A percentile compares a stretch with the other conserved stretches of the same genome.
Evolutionary conservation across 2,329 filamentous ascomycete genomes (phyloP).

Genomic region (Curvularia sp.): DNA sequence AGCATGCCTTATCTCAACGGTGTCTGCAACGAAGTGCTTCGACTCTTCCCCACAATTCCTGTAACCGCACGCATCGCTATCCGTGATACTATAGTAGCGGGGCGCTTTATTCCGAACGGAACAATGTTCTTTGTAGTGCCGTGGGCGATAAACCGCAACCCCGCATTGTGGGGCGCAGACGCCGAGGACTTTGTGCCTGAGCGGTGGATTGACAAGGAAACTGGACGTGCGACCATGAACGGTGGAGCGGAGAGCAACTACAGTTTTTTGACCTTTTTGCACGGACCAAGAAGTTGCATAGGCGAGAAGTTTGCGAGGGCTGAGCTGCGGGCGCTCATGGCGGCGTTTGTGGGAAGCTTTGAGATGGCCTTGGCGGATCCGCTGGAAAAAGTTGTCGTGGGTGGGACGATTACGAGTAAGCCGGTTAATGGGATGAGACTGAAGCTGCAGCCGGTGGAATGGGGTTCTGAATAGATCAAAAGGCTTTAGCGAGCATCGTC

Average conservation of each 20-base stretch:
- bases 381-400: constrained; percentile 37
- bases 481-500: background rate
- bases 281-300: constrained; percentile 52
- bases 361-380: constrained; percentile 46
- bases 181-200: constrained; percentile 55
- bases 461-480: constrained; percentile 16
- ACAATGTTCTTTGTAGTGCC: constrained; percentile 51
- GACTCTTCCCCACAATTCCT: constrained; percentile 52
- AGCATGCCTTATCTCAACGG: constrained; percentile 56
- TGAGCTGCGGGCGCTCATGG: constrained; percentile 48
- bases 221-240: constrained; percentile 51
- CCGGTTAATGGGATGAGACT: constrained; percentile 50
- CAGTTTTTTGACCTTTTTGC: constrained; percentile 54
- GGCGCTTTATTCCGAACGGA: constrained; percentile 49
- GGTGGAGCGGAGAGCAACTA: constrained; percentile 52
- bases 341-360: constrained; percentile 46
- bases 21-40: constrained; percentile 55
- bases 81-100: constrained; percentile 44
- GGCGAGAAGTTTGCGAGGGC: constrained; percentile 50
- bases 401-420: constrained; percentile 51
- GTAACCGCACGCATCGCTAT: constrained; percentile 42
- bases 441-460: constrained; percentile 36
- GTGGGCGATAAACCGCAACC: constrained; percentile 54
- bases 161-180: constrained; percentile 53
- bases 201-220: constrained; percentile 54